phyloP scores from a whole-genome alignment of 345 rosid species.

The Iberis pinnata region DNA sequence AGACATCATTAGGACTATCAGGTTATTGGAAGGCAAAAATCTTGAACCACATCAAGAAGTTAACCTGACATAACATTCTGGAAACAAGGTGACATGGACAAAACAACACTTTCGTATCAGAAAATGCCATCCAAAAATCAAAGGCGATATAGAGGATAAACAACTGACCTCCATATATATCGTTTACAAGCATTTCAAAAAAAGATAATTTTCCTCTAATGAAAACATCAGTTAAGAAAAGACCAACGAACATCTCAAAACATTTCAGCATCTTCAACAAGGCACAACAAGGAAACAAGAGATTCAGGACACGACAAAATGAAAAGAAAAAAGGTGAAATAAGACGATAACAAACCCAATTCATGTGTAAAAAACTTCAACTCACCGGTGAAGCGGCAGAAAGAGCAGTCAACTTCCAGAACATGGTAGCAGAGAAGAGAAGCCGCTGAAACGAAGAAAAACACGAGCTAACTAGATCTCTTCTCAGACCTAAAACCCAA shows the following conservation, averaged over 20 bases:
- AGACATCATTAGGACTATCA: neutral
- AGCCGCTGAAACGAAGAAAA: neutral
- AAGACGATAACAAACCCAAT: constrained; percentile 4
- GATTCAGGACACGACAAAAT: neutral
- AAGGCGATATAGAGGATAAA: too few relatives aligned
- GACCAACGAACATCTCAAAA: constrained; percentile 23
- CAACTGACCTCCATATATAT: neutral
- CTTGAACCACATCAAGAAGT: neutral
- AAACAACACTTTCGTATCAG: too few relatives aligned
- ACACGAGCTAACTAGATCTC: constrained; percentile 39
- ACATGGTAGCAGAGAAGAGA: constrained; percentile 44
- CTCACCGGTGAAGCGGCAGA: constrained; percentile 95
- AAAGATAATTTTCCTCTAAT: too few relatives aligned
- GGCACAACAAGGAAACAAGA: neutral
- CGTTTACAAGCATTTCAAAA: neutral
- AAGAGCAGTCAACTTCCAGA: constrained; percentile 88
- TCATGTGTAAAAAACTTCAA: constrained; percentile 17
- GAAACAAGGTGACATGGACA: neutral
- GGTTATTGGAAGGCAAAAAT: neutral
- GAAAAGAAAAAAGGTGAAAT: neutral
- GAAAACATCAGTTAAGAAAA: neutral
- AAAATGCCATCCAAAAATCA: too few relatives aligned
- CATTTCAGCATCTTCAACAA: neutral
- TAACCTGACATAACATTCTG: neutral
- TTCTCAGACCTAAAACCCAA: neutral